Evolutionary conservation across 176 grass and related monocot genomes (phyloP), one percentile per base, ranked within the genome.

Genomic region (Metroxylon sagu): DNA sequence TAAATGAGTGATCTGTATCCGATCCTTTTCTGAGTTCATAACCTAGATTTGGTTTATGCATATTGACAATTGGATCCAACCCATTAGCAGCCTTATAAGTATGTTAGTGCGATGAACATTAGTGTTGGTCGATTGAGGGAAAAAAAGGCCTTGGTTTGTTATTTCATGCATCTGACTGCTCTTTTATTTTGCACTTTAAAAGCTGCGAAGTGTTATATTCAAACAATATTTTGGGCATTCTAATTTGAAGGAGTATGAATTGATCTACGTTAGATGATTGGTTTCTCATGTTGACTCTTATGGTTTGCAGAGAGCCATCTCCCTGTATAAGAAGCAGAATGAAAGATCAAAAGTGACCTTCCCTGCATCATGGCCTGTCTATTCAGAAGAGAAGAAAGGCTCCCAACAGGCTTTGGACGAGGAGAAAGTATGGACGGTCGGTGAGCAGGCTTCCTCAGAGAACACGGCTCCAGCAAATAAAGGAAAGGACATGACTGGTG

Each of bases 281-380:
- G 15, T 3, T 64, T 16, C 39, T 64, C 25, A 50, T 25, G 19
- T 52, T 51, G 58, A 1, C 48, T 71, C 52, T 23, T 23, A 65
- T 71, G 14, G 57, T 78, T 2, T 71, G 16, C 76, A 78, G 76
- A 72, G 59, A 19, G 84, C 94, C 21, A 76, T 98, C 71, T 56
- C 67, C 55, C 73, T 98, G 27, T 81, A 93, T 74, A 83, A 81
- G 61, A 86, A 83, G 66, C 80, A 85, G 58, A 48, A 64, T 16
- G 57, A 55, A 64, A 85, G 74, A n/a, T 29, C 53, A 66, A 56
- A 74, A 26, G 35, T 39, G 54, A 23, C 74, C 29, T 69, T 39
- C 3, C 29, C 18, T 39, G n/a, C 52, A 49, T 6, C 29, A 16
- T 18, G 10, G 19, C 39, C 16, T 62, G 12, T 64, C 15, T 52